Conservation (phyloP, 75 land plant species). For the Isoetes taiwanensis region DNA sequence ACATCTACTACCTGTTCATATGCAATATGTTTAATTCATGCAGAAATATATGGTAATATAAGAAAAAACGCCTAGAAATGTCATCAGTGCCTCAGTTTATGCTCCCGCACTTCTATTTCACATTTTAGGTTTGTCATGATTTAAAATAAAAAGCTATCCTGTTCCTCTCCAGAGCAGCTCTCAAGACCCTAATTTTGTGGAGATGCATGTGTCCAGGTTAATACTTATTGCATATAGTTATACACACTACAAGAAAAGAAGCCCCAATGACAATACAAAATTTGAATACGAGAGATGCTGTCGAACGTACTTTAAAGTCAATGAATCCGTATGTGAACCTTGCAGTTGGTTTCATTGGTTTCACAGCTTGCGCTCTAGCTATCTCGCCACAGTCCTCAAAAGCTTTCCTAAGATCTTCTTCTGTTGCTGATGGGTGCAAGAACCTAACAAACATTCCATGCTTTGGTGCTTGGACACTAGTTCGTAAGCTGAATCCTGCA, state of each 20-base stretch:
- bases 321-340: conserved; percentile 25
- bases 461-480: not conserved
- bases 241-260: not conserved
- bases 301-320: conserved; percentile 17
- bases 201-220: too few species aligned
- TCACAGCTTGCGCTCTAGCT: conserved; percentile 18
- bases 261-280: not conserved
- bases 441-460: conserved; percentile 24
- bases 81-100: too few species aligned
- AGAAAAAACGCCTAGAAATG: too few species aligned
- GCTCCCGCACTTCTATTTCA: too few species aligned
- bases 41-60: too few species aligned
- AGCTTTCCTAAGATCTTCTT: conserved; percentile 16
- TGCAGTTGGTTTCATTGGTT: conserved; percentile 8
- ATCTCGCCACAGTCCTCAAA: conserved; percentile 26
- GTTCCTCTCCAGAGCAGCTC: too few species aligned
- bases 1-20: too few species aligned
- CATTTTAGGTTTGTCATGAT: too few species aligned
- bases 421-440: conserved; percentile 16
- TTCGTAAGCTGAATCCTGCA: too few species aligned
- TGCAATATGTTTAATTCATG: too few species aligned
- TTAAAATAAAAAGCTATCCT: too few species aligned
- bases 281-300: not conserved
- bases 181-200: too few species aligned
- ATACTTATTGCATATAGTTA: not conserved